Percentiles rank a stretch among this genome's conserved stretches.
These are phyloP conservation scores for Rugosomyces carneus DNA, from an alignment of 1,284 basidiomycete species.

Conservation along the genomic window DNA sequence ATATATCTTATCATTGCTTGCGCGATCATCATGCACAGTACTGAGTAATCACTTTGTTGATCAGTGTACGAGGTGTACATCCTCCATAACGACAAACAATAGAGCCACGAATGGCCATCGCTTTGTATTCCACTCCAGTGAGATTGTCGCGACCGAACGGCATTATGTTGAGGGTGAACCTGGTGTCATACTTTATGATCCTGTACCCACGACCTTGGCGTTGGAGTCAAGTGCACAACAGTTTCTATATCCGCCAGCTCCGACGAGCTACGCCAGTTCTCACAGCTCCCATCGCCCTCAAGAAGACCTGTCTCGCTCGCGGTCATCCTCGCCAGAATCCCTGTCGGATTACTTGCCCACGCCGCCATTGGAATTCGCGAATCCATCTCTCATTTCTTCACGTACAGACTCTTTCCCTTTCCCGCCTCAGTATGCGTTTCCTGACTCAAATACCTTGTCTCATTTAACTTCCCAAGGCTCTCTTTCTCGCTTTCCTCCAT, in stretches of 20 bases:
- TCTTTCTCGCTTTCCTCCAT: conserved; percentile 3
- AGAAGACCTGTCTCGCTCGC: conserved; percentile 12
- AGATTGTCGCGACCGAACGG: conserved; percentile 67
- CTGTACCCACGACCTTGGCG: conserved; percentile 24
- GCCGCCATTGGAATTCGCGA: conserved; percentile 33
- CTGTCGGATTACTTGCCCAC: conserved; percentile 34
- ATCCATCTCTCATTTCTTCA: conserved; percentile 25
- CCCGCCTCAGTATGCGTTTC: conserved; percentile 11
- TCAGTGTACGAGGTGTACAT: conserved; percentile 65
- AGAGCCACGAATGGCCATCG: conserved; percentile 80
- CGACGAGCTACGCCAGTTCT: conserved; percentile 15
- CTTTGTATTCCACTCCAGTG: conserved; percentile 81
- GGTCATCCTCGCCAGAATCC: conserved; percentile 17
- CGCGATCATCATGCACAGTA: conserved; percentile 4
- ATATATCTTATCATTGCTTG: conserved; percentile 10
- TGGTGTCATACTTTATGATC: conserved; percentile 51
- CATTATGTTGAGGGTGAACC: conserved; percentile 65
- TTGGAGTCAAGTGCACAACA: conserved; percentile 16
- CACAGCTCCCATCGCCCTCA: conserved; percentile 15
- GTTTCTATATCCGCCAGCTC: conserved; percentile 19
- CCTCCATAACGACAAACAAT: conserved; percentile 57
- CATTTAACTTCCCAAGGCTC: background rate
- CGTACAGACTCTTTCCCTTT: conserved; percentile 21
- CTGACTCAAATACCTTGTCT: conserved; percentile 3
- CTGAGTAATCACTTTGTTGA: conserved; percentile 7